These are phyloP conservation scores for Eragrostis tef DNA, from an alignment of 202 grass and related monocot genomes.

Conservation along the genomic window DNA sequence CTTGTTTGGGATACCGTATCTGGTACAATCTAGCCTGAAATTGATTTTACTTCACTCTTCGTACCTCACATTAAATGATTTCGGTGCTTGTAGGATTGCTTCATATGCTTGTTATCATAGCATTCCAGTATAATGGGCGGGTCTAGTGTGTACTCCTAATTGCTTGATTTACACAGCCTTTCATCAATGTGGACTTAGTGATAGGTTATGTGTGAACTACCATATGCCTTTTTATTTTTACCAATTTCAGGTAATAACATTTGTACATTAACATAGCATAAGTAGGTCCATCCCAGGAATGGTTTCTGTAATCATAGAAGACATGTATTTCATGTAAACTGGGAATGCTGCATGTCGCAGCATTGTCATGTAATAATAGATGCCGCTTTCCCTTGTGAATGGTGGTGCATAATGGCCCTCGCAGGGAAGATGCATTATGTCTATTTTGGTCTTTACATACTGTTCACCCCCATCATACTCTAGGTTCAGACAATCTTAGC, in stretches of 20 bases:
- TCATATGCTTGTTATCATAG: neutral
- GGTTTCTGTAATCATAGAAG: neutral
- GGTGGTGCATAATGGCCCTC: neutral
- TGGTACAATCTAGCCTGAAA: constrained; percentile 22
- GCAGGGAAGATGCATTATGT: neutral
- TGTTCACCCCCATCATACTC: constrained; percentile 1
- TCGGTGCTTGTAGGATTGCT: constrained; percentile 1
- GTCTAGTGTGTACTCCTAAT: neutral
- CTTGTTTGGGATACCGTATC: constrained; percentile 22
- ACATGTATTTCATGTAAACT: neutral
- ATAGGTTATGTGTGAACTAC: neutral
- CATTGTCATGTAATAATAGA: constrained; percentile 19
- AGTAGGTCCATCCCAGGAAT: constrained; percentile 14
- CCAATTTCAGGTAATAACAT: neutral
- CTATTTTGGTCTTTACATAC: neutral
- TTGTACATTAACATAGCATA: neutral
- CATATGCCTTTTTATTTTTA: neutral
- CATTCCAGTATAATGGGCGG: neutral
- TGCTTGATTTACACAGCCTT: neutral
- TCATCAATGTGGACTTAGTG: neutral
- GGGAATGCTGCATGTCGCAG: constrained; percentile 14
- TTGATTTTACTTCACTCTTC: neutral
- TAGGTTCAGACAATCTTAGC: neutral
- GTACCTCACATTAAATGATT: neutral
- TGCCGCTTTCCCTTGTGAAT: constrained; percentile 33